Evolutionary conservation across 148 eudicot species (phyloP).

Genomic region (Talinum fruticosum): DNA sequence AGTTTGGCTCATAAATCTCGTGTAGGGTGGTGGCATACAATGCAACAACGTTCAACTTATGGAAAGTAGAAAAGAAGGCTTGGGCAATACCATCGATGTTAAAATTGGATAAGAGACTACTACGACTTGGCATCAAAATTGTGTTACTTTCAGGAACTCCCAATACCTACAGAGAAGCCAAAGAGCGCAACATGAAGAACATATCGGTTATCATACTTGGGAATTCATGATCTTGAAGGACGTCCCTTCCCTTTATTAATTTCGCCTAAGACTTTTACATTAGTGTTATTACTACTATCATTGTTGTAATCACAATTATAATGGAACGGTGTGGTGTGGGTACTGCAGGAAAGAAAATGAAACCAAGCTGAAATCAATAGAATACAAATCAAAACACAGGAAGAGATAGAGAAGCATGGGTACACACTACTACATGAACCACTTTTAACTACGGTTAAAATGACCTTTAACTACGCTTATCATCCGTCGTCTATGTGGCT

Average conservation of each 20-base stretch:
- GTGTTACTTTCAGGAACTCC: constrained; percentile 40
- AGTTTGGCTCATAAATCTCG: no score
- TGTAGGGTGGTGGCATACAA: background rate
- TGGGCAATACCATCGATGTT: background rate
- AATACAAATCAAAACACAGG: constrained; percentile 48
- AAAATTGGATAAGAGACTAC: background rate
- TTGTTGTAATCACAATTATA: no score
- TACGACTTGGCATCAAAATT: constrained; percentile 32
- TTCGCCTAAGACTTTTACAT: background rate
- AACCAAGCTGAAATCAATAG: constrained; percentile 28
- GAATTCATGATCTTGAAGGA: constrained; percentile 47
- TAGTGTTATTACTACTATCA: background rate
- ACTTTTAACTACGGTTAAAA: no score
- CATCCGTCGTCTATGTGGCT: no score
- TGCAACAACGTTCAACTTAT: background rate
- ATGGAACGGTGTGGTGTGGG: no score
- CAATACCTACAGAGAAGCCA: constrained; percentile 25
- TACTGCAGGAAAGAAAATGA: constrained; percentile 36
- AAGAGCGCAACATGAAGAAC: constrained; percentile 34
- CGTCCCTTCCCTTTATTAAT: background rate
- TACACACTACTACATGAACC: no score
- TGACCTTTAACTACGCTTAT: no score
- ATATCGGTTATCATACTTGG: constrained; percentile 47
- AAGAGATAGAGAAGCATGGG: constrained; percentile 39
- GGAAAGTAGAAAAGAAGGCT: background rate